phyloP scores from a whole-genome alignment of 2,329 filamentous ascomycete species.

The Pseudopithomyces chartarum region DNA sequence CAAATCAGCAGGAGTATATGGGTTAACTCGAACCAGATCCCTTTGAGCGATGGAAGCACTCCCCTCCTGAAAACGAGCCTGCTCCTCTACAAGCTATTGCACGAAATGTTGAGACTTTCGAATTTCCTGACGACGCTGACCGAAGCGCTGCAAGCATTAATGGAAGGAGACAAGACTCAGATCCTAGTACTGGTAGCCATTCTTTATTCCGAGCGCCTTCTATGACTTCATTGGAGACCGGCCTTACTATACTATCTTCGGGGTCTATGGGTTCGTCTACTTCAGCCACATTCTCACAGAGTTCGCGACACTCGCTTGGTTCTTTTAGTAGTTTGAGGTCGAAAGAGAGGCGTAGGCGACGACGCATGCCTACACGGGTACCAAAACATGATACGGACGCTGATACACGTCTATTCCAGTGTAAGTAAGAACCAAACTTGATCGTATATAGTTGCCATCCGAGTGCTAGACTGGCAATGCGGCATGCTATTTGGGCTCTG shows the following conservation, averaged over 20 bases:
- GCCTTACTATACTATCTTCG: constrained; percentile 55
- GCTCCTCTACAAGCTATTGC: constrained; percentile 68
- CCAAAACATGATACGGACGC: constrained; percentile 29
- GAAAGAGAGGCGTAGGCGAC: constrained; percentile 62
- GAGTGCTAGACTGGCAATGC: too few relatives aligned
- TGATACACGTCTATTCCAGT: constrained; percentile 38
- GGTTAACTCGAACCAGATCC: constrained; percentile 60
- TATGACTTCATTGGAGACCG: constrained; percentile 59
- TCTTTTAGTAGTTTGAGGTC: constrained; percentile 60
- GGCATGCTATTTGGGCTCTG: background rate
- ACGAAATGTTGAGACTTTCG: constrained; percentile 58
- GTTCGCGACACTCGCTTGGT: constrained; percentile 61
- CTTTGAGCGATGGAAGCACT: constrained; percentile 71
- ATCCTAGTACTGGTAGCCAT: constrained; percentile 52
- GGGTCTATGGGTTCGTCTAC: constrained; percentile 59
- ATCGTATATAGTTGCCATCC: background rate
- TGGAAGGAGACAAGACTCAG: constrained; percentile 56
- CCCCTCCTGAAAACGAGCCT: constrained; percentile 71
- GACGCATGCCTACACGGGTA: constrained; percentile 52
- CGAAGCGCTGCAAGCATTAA: constrained; percentile 44
- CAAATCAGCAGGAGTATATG: constrained; percentile 29
- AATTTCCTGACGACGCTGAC: constrained; percentile 29
- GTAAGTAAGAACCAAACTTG: constrained; percentile 6
- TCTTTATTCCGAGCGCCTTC: constrained; percentile 59
- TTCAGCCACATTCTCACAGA: constrained; percentile 62